Conservation (phyloP, 495 filamentous ascomycete genomes). For the Xylaria telfairii region DNA sequence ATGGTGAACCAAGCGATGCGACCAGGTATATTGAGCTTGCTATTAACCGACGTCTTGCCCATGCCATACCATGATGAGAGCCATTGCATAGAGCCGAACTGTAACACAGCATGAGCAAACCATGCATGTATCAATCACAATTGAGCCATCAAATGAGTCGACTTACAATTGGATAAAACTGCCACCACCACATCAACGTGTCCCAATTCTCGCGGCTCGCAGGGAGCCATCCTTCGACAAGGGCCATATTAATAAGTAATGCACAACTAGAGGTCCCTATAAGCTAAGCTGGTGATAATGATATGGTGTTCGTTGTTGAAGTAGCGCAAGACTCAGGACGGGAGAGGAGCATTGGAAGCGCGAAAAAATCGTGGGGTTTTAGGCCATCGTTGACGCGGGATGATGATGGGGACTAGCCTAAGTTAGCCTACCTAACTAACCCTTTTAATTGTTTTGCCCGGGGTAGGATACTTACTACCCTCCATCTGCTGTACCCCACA, state of each 20-base stretch:
- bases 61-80: slow-evolving; percentile 67
- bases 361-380: slow-evolving; percentile 13
- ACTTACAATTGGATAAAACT: slow-evolving; percentile 52
- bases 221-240: slow-evolving; percentile 56
- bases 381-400: background rate
- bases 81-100: slow-evolving; percentile 71
- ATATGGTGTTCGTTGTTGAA: background rate
- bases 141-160: background rate
- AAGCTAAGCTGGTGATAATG: background rate
- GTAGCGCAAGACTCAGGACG: background rate
- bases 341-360: background rate
- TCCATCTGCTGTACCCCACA: background rate
- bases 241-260: slow-evolving; percentile 31
- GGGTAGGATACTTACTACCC: background rate
- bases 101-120: slow-evolving; percentile 20
- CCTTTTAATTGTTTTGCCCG: background rate
- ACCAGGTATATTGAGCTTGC: slow-evolving; percentile 84
- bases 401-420: slow-evolving; percentile 9
- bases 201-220: slow-evolving; percentile 59
- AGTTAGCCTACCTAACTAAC: background rate
- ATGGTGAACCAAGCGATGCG: slow-evolving; percentile 84
- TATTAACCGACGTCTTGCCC: slow-evolving; percentile 84
- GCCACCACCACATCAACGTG: slow-evolving; percentile 58
- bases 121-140: background rate
- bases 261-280: too few relatives aligned